Conservation (phyloP, 192 early-diverging fungal species). For the Coemansia furcata region DNA sequence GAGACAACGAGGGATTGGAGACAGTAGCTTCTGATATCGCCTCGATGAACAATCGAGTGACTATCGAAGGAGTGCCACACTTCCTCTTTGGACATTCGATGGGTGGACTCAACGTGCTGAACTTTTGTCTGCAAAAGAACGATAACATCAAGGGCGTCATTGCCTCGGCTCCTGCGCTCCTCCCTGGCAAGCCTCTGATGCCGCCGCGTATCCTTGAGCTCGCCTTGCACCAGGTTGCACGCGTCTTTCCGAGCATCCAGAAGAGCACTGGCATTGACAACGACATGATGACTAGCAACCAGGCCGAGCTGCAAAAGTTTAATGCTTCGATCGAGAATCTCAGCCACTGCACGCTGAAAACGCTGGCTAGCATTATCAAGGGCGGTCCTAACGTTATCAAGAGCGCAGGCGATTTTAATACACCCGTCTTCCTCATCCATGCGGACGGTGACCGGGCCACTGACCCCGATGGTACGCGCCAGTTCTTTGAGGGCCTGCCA, state of each 20-base stretch:
- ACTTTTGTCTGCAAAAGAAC: conserved; percentile 24
- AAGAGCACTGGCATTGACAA: conserved; percentile 27
- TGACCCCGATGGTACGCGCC: conserved; percentile 28
- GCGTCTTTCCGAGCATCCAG: conserved; percentile 33
- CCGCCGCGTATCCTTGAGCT: conserved; percentile 25
- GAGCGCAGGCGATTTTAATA: conserved; percentile 14
- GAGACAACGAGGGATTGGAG: conserved; percentile 49
- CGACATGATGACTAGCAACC: conserved; percentile 47
- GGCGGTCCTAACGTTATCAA: conserved; percentile 25
- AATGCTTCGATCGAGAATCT: conserved; percentile 27
- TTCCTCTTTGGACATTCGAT: conserved; percentile 63
- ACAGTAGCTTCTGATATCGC: conserved; percentile 45
- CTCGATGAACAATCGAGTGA: conserved; percentile 30
- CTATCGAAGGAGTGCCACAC: conserved; percentile 41
- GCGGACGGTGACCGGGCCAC: conserved; percentile 44
- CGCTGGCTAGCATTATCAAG: conserved; percentile 28
- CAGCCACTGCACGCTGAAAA: conserved; percentile 32
- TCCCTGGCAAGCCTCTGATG: conserved; percentile 27
- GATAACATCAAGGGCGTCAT: conserved; percentile 34
- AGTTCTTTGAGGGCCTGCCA: conserved; percentile 36
- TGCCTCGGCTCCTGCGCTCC: conserved; percentile 36
- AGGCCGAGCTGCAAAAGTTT: conserved; percentile 28
- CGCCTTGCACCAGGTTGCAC: conserved; percentile 24
- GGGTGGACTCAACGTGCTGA: conserved; percentile 48
- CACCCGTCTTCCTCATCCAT: conserved; percentile 48